Evolutionary conservation across 2,329 filamentous ascomycete genomes (phyloP).

Genomic region (Talaromyces sp.): DNA sequence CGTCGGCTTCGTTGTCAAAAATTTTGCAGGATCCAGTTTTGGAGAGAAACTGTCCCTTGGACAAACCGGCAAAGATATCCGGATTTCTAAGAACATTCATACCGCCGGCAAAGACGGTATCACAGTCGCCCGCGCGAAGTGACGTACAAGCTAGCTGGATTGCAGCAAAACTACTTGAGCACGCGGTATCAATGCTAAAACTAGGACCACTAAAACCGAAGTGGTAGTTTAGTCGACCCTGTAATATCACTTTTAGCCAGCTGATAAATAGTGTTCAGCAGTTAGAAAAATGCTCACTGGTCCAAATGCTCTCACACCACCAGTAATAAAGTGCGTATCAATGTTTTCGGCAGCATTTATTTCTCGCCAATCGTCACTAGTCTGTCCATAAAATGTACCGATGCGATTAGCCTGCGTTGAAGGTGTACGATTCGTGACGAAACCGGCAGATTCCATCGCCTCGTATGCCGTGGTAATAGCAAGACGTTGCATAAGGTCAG

Average conservation of each 20-base stretch:
- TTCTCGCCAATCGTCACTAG: slow-evolving; percentile 63
- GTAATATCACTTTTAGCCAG: neutral
- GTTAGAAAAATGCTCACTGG: slow-evolving; percentile 48
- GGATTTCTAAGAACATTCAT: slow-evolving; percentile 65
- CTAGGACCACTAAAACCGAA: slow-evolving; percentile 67
- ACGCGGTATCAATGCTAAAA: slow-evolving; percentile 64
- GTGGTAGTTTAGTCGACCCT: slow-evolving; percentile 63
- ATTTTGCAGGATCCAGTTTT: slow-evolving; percentile 38
- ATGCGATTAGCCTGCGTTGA: slow-evolving; percentile 57
- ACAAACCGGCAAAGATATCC: slow-evolving; percentile 67
- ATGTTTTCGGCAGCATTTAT: slow-evolving; percentile 61
- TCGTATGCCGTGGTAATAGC: slow-evolving; percentile 73
- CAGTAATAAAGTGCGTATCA: slow-evolving; percentile 59
- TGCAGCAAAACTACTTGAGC: slow-evolving; percentile 63
- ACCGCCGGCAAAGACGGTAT: slow-evolving; percentile 71
- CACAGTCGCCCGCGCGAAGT: slow-evolving; percentile 66
- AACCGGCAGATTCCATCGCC: slow-evolving; percentile 71
- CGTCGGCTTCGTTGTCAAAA: slow-evolving; percentile 42
- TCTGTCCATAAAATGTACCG: slow-evolving; percentile 67
- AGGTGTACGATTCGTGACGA: slow-evolving; percentile 62
- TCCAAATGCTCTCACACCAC: slow-evolving; percentile 53
- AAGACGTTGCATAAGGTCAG: slow-evolving; percentile 72
- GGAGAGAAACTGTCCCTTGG: slow-evolving; percentile 35
- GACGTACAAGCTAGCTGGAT: slow-evolving; percentile 65
- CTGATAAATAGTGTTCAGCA: neutral